Evolutionary conservation across 2,329 filamentous ascomycete species (phyloP).

Genomic region (Chrysosporium queenslandicum): DNA sequence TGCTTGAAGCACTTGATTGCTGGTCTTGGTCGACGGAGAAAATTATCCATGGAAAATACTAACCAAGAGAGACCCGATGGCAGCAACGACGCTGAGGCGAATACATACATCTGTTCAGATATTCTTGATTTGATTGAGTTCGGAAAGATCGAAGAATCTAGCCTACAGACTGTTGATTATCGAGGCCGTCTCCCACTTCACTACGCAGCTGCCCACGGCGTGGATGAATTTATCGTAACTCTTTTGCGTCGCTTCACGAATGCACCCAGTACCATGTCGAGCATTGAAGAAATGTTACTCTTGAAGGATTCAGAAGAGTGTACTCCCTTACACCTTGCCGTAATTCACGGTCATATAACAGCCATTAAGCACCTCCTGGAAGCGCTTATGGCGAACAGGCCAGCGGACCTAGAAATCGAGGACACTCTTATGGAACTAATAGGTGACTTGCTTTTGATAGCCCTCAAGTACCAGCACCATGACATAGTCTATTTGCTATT

Average conservation of each 20-base stretch:
- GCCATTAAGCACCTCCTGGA: slow-evolving; percentile 11
- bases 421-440: background rate
- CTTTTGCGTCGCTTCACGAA: slow-evolving; percentile 1
- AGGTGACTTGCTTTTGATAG: slow-evolving; percentile 11
- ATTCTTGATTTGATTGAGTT: slow-evolving; percentile 1
- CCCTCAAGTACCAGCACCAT: slow-evolving; percentile 14
- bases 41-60: background rate
- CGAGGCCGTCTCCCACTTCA: slow-evolving; percentile 17
- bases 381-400: background rate
- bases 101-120: background rate
- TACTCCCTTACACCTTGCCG: slow-evolving; percentile 17
- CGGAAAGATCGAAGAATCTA: background rate
- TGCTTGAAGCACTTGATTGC: background rate
- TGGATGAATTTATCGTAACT: slow-evolving; percentile 13
- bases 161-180: slow-evolving; percentile 8
- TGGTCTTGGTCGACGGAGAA: background rate
- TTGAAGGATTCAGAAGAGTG: slow-evolving; percentile 5
- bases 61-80: background rate
- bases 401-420: background rate
- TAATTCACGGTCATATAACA: slow-evolving; percentile 12
- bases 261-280: too few species aligned
- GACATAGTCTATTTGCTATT: slow-evolving; percentile 15
- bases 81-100: background rate
- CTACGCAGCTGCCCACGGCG: slow-evolving; percentile 14
- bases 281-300: background rate